Evolutionary conservation across 1,284 basidiomycete genomes (phyloP).

Genomic region (Leccinum fallax): DNA sequence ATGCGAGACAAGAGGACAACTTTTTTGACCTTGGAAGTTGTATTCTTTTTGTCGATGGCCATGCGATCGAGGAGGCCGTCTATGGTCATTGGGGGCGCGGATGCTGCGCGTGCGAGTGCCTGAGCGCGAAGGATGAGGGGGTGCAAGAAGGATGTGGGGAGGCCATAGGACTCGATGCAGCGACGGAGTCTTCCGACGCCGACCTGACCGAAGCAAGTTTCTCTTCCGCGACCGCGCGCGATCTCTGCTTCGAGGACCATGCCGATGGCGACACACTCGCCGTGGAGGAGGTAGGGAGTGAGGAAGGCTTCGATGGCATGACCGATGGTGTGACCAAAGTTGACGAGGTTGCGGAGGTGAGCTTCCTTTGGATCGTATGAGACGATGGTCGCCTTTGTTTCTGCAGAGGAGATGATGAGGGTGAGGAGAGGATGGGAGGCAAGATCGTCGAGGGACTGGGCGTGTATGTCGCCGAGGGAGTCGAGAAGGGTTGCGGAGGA

Average conservation of each 20-base stretch:
- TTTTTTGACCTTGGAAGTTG: conserved; percentile 82
- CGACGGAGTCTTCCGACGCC: too few species aligned
- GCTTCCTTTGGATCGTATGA: conserved; percentile 95
- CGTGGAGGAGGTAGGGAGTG: conserved; percentile 91
- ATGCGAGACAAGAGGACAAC: conserved; percentile 91
- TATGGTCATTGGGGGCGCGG: conserved; percentile 75
- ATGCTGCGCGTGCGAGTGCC: conserved; percentile 42
- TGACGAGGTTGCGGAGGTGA: conserved; percentile 93
- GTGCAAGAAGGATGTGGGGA: conserved; percentile 82
- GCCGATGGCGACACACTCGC: conserved; percentile 90
- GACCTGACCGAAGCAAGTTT: too few species aligned
- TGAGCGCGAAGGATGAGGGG: conserved; percentile 60
- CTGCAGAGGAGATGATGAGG: conserved; percentile 86
- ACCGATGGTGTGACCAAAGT: conserved; percentile 95
- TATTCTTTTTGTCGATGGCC: conserved; percentile 98
- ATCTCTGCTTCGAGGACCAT: conserved; percentile 96
- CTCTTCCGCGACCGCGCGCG: conserved; percentile 64
- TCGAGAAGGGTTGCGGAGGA: conserved; percentile 69
- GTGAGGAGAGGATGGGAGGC: conserved; percentile 78
- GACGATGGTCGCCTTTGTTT: conserved; percentile 94
- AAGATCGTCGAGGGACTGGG: conserved; percentile 71
- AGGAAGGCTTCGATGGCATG: conserved; percentile 95
- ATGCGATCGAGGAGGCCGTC: conserved; percentile 89
- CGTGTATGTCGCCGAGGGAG: conserved; percentile 61
- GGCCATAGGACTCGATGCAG: conserved; percentile 19